Evolutionary conservation across 2,329 filamentous ascomycete genomes (phyloP).

Genomic region (Blumeria graminis): DNA sequence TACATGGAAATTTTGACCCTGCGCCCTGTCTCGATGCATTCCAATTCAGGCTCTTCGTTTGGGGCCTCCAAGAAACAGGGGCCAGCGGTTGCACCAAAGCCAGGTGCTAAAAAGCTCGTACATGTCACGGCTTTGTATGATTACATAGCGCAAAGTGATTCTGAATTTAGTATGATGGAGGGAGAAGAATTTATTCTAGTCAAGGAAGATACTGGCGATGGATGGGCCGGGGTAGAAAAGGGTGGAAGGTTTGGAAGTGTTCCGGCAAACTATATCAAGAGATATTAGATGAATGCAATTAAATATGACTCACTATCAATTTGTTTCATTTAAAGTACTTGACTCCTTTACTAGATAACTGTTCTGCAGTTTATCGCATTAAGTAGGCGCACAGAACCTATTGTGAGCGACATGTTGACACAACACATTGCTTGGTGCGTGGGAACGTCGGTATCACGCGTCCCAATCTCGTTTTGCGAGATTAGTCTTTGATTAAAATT

Average conservation of each 20-base stretch:
- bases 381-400: too few species aligned
- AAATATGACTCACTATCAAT: slow-evolving; percentile 19
- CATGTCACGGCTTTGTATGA: slow-evolving; percentile 89
- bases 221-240: slow-evolving; percentile 92
- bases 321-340: neutral
- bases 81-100: slow-evolving; percentile 58
- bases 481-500: too few species aligned
- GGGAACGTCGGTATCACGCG: too few species aligned
- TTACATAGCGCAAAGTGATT: slow-evolving; percentile 63
- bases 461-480: too few species aligned
- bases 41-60: slow-evolving; percentile 50
- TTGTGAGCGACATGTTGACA: too few species aligned
- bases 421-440: too few species aligned
- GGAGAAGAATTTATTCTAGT: slow-evolving; percentile 83
- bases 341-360: too few species aligned
- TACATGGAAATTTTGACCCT: slow-evolving; percentile 49
- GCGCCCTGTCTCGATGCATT: slow-evolving; percentile 53
- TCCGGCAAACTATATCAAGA: slow-evolving; percentile 62
- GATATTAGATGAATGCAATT: neutral
- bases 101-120: slow-evolving; percentile 78
- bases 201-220: slow-evolving; percentile 70
- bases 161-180: slow-evolving; percentile 73
- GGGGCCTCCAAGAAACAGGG: slow-evolving; percentile 21
- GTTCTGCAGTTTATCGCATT: too few species aligned
- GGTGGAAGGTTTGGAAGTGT: slow-evolving; percentile 71